Conservation (phyloP, 441 rosid species). For the Hura crepitans region DNA sequence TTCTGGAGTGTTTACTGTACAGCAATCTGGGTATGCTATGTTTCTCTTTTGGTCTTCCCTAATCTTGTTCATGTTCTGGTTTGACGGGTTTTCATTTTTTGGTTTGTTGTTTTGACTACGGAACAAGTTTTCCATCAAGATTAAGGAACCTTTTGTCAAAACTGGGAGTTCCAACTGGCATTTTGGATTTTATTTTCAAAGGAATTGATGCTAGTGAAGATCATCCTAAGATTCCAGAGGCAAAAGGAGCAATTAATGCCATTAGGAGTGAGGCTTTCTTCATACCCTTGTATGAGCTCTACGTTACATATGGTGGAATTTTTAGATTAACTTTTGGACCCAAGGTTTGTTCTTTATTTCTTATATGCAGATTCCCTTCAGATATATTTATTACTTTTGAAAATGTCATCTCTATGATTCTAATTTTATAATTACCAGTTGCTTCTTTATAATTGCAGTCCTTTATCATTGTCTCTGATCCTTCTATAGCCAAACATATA, state of each 20-base stretch:
- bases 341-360: slow-evolving; percentile 53
- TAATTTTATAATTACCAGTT: slow-evolving; percentile 6
- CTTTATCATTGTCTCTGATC: slow-evolving; percentile 90
- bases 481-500: slow-evolving; percentile 86
- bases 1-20: slow-evolving; percentile 79
- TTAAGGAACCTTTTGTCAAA: slow-evolving; percentile 69
- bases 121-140: slow-evolving; percentile 50
- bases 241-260: slow-evolving; percentile 63
- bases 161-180: slow-evolving; percentile 56
- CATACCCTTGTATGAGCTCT: slow-evolving; percentile 83
- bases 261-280: slow-evolving; percentile 83
- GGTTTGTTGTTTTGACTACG: not conserved
- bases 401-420: not conserved
- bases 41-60: not conserved
- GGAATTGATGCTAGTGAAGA: slow-evolving; percentile 45
- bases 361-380: not conserved
- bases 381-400: not conserved
- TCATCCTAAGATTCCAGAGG: slow-evolving; percentile 72
- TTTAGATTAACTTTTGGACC: slow-evolving; percentile 93
- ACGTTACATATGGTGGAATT: slow-evolving; percentile 90
- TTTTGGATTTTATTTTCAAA: slow-evolving; percentile 56
- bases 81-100: not conserved
- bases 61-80: not conserved
- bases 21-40: slow-evolving; percentile 46
- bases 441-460: slow-evolving; percentile 47